Evolutionary conservation across 2,329 filamentous ascomycete genomes (phyloP).

Genomic region (Alternaria brassicae): DNA sequence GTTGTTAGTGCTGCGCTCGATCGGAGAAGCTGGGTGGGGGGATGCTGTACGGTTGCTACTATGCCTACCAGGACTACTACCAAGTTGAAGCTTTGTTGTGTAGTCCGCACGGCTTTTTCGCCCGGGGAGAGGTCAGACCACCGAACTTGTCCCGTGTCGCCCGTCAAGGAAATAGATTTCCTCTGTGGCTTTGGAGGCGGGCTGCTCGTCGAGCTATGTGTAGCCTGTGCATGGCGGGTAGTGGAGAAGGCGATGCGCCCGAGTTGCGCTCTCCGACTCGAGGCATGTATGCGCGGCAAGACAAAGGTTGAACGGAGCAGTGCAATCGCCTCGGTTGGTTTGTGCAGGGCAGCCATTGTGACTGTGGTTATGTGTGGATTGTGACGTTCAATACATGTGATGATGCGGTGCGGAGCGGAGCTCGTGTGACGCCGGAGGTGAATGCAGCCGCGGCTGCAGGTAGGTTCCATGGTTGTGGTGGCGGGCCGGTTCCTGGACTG

Average conservation of each 20-base stretch:
- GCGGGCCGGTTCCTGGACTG: constrained; percentile 26
- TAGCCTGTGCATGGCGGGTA: constrained; percentile 31
- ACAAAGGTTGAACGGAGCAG: constrained; percentile 36
- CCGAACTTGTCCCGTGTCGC: constrained; percentile 81
- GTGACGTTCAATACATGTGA: not conserved
- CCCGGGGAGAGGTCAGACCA: constrained; percentile 77
- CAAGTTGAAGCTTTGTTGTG: constrained; percentile 91
- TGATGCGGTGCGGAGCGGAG: constrained; percentile 16
- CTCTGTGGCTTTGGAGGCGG: constrained; percentile 59
- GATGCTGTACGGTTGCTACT: constrained; percentile 70
- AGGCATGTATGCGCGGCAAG: constrained; percentile 30
- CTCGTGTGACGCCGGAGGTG: constrained; percentile 11
- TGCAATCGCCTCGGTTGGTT: constrained; percentile 40
- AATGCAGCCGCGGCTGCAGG: constrained; percentile 24
- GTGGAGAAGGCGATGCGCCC: constrained; percentile 39
- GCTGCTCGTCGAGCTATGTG: constrained; percentile 35
- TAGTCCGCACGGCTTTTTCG: constrained; percentile 84
- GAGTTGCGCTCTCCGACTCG: constrained; percentile 9
- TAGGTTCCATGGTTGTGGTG: constrained; percentile 17
- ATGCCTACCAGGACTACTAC: constrained; percentile 77
- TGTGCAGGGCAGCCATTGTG: constrained; percentile 42
- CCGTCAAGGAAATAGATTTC: constrained; percentile 79
- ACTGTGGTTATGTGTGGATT: constrained; percentile 4
- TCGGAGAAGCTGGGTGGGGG: not conserved
- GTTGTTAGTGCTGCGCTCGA: constrained; percentile 6